Evolutionary conservation across 345 rosid genomes (phyloP).

Genomic region (Reutealis trisperma): DNA sequence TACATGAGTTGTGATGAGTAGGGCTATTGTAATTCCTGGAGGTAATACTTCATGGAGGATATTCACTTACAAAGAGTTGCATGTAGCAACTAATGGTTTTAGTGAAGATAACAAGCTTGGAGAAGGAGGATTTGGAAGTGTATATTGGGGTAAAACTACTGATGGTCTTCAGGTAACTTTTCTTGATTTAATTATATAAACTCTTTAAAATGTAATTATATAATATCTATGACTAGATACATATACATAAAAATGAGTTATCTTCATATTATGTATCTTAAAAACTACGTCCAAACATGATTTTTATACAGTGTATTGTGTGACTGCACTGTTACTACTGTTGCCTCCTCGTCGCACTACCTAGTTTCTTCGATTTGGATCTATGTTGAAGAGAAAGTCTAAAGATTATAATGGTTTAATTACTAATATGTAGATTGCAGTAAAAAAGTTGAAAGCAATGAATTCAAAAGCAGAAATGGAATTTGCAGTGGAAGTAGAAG

Average conservation of each 20-base stretch:
- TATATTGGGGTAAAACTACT: constrained; percentile 69
- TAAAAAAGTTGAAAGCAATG: constrained; percentile 70
- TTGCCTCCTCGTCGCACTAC: no score
- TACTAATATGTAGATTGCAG: constrained; percentile 50
- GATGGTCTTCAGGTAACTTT: constrained; percentile 60
- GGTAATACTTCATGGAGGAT: constrained; percentile 62
- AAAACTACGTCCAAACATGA: no score
- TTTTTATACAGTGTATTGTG: no score
- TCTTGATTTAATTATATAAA: no score
- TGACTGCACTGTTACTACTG: no score
- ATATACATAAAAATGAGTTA: no score
- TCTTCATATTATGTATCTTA: no score
- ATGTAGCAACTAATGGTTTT: constrained; percentile 66
- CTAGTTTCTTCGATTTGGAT: neutral
- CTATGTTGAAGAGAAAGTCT: no score
- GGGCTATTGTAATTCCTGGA: constrained; percentile 24
- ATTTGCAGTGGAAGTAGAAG: constrained; percentile 74
- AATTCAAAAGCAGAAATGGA: constrained; percentile 78
- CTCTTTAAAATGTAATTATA: no score
- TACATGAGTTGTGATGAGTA: neutral
- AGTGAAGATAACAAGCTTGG: constrained; percentile 57
- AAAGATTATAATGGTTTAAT: no score
- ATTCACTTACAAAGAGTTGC: constrained; percentile 67
- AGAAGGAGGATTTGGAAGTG: constrained; percentile 59
- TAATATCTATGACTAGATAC: no score